A percentile compares a stretch with the other conserved stretches of the same genome.
phyloP scores from a whole-genome alignment of 176 grass and related monocot genomes.

The Triticum dicoccoides region DNA sequence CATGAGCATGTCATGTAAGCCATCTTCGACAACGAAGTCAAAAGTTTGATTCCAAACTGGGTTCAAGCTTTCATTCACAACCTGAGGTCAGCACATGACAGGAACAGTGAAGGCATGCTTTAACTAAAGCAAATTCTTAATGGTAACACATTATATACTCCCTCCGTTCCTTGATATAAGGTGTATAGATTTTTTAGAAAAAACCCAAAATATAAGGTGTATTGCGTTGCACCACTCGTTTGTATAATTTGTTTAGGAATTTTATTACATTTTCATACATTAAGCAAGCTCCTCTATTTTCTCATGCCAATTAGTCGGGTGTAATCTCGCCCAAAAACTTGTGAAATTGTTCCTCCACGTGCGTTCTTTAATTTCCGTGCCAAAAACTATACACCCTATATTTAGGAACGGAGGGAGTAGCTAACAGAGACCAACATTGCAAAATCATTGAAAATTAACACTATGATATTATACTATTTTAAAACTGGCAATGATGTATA shows the following conservation, averaged over 20 bases:
- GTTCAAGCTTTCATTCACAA: slow-evolving; percentile 82
- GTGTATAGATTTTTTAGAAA: too few species aligned
- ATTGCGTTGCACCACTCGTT: too few species aligned
- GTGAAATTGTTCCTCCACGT: too few species aligned
- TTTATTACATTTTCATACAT: too few species aligned
- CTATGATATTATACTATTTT: slow-evolving; percentile 3
- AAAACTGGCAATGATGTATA: slow-evolving; percentile 2
- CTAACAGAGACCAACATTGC: not conserved
- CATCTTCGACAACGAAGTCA: slow-evolving; percentile 94
- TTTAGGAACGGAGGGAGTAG: not conserved
- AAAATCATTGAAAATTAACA: not conserved
- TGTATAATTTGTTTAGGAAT: too few species aligned
- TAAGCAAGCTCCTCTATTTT: too few species aligned
- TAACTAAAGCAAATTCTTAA: not conserved
- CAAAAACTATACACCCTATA: too few species aligned
- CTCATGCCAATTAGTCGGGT: too few species aligned
- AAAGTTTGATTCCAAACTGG: slow-evolving; percentile 90
- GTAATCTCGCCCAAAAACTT: too few species aligned
- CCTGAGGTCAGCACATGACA: slow-evolving; percentile 42
- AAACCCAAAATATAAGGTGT: too few species aligned
- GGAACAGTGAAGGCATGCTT: not conserved
- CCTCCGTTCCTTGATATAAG: too few species aligned
- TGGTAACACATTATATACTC: not conserved
- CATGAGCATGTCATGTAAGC: slow-evolving; percentile 95
- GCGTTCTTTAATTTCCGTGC: too few species aligned